These are phyloP conservation scores for Melampsora americana DNA, from an alignment of 1,284 basidiomycete genomes.

Conservation along the genomic window DNA sequence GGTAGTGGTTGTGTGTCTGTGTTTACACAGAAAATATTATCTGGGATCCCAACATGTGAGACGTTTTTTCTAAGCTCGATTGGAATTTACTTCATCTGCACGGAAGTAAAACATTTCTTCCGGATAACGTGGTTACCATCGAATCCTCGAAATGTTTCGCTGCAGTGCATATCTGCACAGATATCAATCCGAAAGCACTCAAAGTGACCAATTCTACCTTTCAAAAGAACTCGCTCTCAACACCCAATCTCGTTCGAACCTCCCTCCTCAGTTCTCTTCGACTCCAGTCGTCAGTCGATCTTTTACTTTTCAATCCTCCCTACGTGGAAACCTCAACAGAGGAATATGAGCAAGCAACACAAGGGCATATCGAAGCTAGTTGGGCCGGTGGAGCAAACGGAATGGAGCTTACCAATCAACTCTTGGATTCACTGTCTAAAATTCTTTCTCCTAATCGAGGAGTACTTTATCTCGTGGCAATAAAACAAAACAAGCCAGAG, in stretches of 20 bases:
- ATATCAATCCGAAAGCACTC: slow-evolving; percentile 25
- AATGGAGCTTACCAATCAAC: slow-evolving; percentile 65
- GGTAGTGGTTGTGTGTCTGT: slow-evolving; percentile 88
- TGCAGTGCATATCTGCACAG: slow-evolving; percentile 38
- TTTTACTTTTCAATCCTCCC: slow-evolving; percentile 93
- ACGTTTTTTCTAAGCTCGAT: neutral
- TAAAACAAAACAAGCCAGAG: slow-evolving; percentile 81
- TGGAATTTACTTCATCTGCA: too few relatives aligned
- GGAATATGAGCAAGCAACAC: slow-evolving; percentile 54
- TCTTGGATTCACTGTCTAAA: slow-evolving; percentile 74
- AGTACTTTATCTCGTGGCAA: slow-evolving; percentile 83
- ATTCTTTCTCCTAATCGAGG: slow-evolving; percentile 66
- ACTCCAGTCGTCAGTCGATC: slow-evolving; percentile 62
- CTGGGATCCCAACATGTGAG: slow-evolving; percentile 57
- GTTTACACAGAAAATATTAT: slow-evolving; percentile 69
- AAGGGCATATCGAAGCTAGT: slow-evolving; percentile 12
- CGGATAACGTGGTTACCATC: neutral
- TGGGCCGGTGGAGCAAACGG: slow-evolving; percentile 59
- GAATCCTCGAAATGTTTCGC: neutral
- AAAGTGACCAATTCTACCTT: slow-evolving; percentile 25
- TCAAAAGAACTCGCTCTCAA: slow-evolving; percentile 5
- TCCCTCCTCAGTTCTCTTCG: slow-evolving; percentile 20
- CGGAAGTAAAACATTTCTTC: neutral
- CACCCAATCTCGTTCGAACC: slow-evolving; percentile 35
- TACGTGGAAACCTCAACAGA: slow-evolving; percentile 80